Evolutionary conservation across 257 asterid genomes (phyloP).

Genomic region (Nyctanthes arbortristis): DNA sequence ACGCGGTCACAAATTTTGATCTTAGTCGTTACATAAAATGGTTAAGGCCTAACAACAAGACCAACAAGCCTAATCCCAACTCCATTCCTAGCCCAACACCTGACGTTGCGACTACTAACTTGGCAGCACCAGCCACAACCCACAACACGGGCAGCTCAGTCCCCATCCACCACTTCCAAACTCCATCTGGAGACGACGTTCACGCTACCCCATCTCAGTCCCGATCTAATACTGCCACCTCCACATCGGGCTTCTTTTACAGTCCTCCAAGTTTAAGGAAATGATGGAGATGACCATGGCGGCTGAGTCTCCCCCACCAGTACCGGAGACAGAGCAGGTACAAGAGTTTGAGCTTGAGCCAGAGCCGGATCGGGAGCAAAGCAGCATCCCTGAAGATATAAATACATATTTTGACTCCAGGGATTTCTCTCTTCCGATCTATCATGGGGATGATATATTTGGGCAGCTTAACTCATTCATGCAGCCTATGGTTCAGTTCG

Average conservation of each 20-base stretch:
- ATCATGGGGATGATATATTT: constrained; percentile 59
- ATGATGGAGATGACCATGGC: constrained; percentile 87
- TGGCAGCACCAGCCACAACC: constrained; percentile 17
- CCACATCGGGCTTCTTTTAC: constrained; percentile 76
- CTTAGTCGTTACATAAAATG: constrained; percentile 87
- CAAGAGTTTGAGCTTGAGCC: constrained; percentile 18
- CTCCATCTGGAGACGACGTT: not conserved
- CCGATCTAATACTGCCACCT: constrained; percentile 53
- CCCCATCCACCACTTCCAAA: constrained; percentile 27
- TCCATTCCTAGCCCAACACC: not conserved
- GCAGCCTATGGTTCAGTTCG: constrained; percentile 64
- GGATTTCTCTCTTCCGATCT: constrained; percentile 40
- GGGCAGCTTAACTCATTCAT: constrained; percentile 68
- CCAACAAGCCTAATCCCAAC: constrained; percentile 3
- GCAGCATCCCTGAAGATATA: constrained; percentile 58
- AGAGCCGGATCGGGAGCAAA: constrained; percentile 35
- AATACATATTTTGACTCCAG: constrained; percentile 46
- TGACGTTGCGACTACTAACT: not conserved
- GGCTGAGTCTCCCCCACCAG: constrained; percentile 46
- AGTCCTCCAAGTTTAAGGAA: constrained; percentile 77
- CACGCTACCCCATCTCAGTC: constrained; percentile 26
- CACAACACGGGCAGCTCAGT: constrained; percentile 24
- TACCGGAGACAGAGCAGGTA: constrained; percentile 20
- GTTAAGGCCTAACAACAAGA: constrained; percentile 50
- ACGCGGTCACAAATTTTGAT: constrained; percentile 83